Conservation (phyloP, 2,329 filamentous ascomycete species). For the Pochonia chlamydosporia region DNA sequence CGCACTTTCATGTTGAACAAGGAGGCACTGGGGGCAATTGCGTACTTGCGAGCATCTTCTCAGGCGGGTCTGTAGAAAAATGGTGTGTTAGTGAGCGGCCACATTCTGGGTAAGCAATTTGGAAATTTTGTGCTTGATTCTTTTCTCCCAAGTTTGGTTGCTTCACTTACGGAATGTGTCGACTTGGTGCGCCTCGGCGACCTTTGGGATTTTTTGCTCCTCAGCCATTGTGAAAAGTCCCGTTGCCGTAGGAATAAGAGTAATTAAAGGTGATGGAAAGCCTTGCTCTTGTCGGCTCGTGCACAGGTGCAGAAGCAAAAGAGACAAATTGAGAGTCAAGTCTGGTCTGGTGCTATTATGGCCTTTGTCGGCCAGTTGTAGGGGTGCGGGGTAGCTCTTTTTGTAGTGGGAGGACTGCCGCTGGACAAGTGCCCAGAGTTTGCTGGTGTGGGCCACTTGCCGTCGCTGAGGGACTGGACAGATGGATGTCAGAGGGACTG, state of each 20-base stretch:
- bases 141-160: slow-evolving; percentile 2
- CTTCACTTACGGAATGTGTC: slow-evolving; percentile 61
- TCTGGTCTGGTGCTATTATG: too few species aligned
- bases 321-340: too few species aligned
- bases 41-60: slow-evolving; percentile 65
- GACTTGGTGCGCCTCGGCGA: slow-evolving; percentile 70
- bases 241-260: background rate
- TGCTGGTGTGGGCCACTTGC: background rate
- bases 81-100: slow-evolving; percentile 20
- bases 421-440: background rate
- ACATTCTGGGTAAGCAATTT: too few species aligned
- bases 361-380: background rate
- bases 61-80: slow-evolving; percentile 47
- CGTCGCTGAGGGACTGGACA: background rate
- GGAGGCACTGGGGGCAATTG: slow-evolving; percentile 14
- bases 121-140: background rate
- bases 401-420: background rate
- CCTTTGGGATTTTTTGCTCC: slow-evolving; percentile 43
- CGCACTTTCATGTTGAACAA: background rate
- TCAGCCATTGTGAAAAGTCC: slow-evolving; percentile 34
- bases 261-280: background rate
- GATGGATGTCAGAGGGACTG: background rate
- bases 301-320: background rate
- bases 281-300: background rate
- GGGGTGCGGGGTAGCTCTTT: slow-evolving; percentile 10